These are phyloP conservation scores for Cubamyces sp. DNA, from an alignment of 768 basidiomycete genomes.

Conservation along the genomic window DNA sequence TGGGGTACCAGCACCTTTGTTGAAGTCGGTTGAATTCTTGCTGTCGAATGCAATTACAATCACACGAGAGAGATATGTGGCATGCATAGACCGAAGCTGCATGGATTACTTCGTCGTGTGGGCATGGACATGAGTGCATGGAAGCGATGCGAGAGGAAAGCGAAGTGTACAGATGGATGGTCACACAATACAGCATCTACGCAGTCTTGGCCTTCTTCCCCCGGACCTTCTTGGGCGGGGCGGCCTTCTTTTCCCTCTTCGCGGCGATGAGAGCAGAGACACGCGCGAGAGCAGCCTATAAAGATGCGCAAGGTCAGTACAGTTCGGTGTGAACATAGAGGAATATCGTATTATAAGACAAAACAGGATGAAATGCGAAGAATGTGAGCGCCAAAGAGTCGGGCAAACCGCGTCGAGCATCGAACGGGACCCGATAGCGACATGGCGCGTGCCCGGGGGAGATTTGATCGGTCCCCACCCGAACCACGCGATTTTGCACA, in stretches of 20 bases:
- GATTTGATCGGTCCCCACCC: conserved; percentile 64
- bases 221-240: conserved; percentile 69
- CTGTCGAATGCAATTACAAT: background rate
- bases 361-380: conserved; percentile 24
- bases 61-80: background rate
- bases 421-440: conserved; percentile 82
- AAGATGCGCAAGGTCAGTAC: conserved; percentile 9
- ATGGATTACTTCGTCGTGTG: conserved; percentile 26
- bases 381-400: conserved; percentile 77
- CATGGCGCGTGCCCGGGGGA: conserved; percentile 59
- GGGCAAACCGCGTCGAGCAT: conserved; percentile 57
- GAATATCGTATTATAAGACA: conserved; percentile 12
- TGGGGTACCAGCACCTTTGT: background rate
- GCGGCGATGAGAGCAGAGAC: conserved; percentile 71
- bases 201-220: conserved; percentile 60
- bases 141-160: conserved; percentile 24
- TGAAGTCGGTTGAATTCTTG: background rate
- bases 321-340: background rate
- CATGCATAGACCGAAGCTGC: conserved; percentile 24
- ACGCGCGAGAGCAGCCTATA: conserved; percentile 75
- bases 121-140: conserved; percentile 23
- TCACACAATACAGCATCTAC: conserved; percentile 22
- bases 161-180: conserved; percentile 23
- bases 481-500: conserved; percentile 72
- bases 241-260: conserved; percentile 71